Conservation (phyloP, 768 basidiomycete genomes). For the Serendipita vermifera region DNA sequence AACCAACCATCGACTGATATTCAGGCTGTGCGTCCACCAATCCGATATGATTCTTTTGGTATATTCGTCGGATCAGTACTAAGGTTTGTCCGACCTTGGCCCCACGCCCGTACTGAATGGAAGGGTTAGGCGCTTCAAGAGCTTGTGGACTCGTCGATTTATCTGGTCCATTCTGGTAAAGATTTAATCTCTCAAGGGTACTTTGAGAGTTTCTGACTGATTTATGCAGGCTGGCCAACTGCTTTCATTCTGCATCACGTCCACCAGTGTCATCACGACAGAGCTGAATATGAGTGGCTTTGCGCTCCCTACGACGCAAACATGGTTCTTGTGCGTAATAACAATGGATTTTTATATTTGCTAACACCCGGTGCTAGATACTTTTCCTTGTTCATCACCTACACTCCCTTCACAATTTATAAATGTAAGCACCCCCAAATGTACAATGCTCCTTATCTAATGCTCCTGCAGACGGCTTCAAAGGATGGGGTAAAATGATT, state of each 20-base stretch:
- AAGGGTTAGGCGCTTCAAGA: conserved; percentile 47
- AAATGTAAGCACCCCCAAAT: conserved; percentile 40
- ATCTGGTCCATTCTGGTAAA: conserved; percentile 42
- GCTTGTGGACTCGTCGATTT: conserved; percentile 69
- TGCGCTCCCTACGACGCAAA: conserved; percentile 68
- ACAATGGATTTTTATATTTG: neutral
- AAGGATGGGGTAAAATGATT: conserved; percentile 68
- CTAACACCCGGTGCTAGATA: conserved; percentile 36
- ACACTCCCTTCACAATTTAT: conserved; percentile 85
- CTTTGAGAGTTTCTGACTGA: neutral
- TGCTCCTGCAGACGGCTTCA: conserved; percentile 50
- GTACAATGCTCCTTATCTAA: conserved; percentile 5
- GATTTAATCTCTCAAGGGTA: neutral
- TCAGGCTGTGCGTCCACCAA: conserved; percentile 36
- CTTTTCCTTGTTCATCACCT: conserved; percentile 57
- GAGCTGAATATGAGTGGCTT: conserved; percentile 59
- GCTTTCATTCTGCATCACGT: conserved; percentile 78
- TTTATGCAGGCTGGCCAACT: conserved; percentile 49
- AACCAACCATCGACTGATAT: no score
- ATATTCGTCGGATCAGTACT: conserved; percentile 29
- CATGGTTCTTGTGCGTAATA: conserved; percentile 58
- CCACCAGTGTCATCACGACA: conserved; percentile 76
- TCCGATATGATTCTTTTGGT: conserved; percentile 47
- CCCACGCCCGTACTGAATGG: conserved; percentile 30
- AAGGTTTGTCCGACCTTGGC: conserved; percentile 2